Conservation (phyloP, 139 green algal genomes). For the Eudorina sp. region DNA sequence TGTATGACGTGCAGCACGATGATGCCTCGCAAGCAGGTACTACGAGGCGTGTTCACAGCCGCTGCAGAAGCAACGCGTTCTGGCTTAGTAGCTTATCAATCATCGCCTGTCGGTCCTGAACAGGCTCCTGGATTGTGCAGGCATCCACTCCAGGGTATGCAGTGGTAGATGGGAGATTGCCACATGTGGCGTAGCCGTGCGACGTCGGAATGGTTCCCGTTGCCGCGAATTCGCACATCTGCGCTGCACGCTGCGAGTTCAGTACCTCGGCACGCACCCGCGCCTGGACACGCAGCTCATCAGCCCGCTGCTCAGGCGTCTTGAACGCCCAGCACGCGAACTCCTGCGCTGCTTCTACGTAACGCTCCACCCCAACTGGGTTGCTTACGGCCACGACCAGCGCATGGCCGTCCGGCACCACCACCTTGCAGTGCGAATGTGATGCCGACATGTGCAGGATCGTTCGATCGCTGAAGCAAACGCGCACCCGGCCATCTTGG, state of each 20-base stretch:
- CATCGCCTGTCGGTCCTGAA: not conserved
- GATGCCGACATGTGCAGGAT: conserved; percentile 66
- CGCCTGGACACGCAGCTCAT: conserved; percentile 17
- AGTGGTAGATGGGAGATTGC: too few relatives aligned
- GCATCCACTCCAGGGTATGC: too few relatives aligned
- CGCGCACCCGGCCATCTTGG: conserved; percentile 71
- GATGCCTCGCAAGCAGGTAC: too few relatives aligned
- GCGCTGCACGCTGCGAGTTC: conserved; percentile 30
- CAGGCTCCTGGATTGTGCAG: not conserved
- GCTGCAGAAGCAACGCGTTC: conserved; percentile 11
- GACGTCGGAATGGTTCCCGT: not conserved
- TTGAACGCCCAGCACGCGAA: conserved; percentile 45
- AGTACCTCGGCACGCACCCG: conserved; percentile 42
- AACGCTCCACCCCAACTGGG: conserved; percentile 66
- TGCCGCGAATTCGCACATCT: conserved; percentile 7
- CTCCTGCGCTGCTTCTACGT: conserved; percentile 50
- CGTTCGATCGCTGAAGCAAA: conserved; percentile 71
- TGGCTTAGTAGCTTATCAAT: not conserved
- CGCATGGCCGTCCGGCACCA: conserved; percentile 59
- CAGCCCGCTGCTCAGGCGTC: conserved; percentile 27
- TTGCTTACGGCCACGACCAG: conserved; percentile 54
- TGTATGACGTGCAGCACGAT: too few relatives aligned
- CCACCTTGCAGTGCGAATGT: conserved; percentile 48
- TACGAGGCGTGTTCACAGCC: not conserved
- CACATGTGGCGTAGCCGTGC: too few relatives aligned